A percentile compares a stretch with the other conserved stretches of the same genome.
Conservation (phyloP, 768 basidiomycete species). For the Suillus subalutaceus region DNA sequence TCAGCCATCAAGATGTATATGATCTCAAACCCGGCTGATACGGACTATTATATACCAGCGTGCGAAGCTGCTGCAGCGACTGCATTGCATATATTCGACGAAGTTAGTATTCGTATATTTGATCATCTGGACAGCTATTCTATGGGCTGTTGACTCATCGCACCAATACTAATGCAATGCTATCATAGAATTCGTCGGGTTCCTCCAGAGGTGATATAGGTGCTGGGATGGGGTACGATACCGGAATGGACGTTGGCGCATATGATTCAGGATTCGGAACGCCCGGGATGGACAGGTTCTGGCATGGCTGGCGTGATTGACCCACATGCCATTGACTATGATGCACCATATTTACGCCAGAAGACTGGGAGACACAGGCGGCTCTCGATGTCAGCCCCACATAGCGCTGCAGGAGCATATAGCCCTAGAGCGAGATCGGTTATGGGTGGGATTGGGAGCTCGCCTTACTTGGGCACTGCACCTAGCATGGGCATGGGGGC, state of each 20-base stretch:
- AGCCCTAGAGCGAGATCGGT: neutral
- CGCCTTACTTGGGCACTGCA: conserved; percentile 5
- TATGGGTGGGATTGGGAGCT: neutral
- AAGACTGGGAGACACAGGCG: conserved; percentile 1
- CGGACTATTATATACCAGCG: conserved; percentile 50
- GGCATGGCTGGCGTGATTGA: neutral
- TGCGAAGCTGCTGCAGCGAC: conserved; percentile 72
- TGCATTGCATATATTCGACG: conserved; percentile 59
- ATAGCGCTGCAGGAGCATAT: neutral
- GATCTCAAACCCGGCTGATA: conserved; percentile 46
- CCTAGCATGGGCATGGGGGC: neutral
- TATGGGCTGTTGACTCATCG: neutral
- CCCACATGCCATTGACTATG: conserved; percentile 15
- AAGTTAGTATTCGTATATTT: conserved; percentile 37
- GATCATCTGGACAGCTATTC: neutral
- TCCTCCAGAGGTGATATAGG: neutral
- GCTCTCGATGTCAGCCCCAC: conserved; percentile 1
- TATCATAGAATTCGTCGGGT: conserved; percentile 5
- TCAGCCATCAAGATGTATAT: conserved; percentile 61
- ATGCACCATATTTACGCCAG: conserved; percentile 14
- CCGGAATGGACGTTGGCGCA: neutral
- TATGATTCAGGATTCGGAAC: conserved; percentile 5
- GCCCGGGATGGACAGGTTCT: neutral
- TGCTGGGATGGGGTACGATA: neutral
- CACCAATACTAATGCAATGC: neutral